phyloP scores from a whole-genome alignment of 768 basidiomycete genomes.

The Gymnopilus dilepis region DNA sequence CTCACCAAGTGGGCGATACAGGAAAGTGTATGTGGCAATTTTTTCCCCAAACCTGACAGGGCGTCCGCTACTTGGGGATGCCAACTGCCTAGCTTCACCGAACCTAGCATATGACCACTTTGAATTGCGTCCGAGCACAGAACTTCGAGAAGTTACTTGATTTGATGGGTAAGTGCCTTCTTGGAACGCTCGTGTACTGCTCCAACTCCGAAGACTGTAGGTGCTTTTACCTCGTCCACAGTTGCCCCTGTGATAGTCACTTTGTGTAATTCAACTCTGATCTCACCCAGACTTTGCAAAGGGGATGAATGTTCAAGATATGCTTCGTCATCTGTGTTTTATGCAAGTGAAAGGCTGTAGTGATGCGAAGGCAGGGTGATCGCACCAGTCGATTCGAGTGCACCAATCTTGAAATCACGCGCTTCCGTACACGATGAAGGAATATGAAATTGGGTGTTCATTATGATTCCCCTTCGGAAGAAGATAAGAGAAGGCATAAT shows the following conservation, averaged over 20 bases:
- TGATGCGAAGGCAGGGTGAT: not conserved
- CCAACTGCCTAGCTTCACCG: not conserved
- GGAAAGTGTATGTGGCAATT: constrained; percentile 27
- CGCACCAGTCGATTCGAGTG: constrained; percentile 11
- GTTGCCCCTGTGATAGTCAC: not conserved
- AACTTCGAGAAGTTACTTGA: constrained; percentile 25
- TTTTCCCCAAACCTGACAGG: too few species aligned
- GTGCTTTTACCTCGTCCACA: too few species aligned
- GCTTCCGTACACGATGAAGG: constrained; percentile 1
- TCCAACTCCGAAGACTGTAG: not conserved
- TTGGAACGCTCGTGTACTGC: constrained; percentile 32
- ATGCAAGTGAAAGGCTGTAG: not conserved
- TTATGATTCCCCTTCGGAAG: not conserved
- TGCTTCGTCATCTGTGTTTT: constrained; percentile 15
- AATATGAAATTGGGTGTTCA: not conserved
- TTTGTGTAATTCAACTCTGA: constrained; percentile 6
- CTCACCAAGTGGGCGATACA: constrained; percentile 30
- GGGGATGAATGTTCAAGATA: not conserved
- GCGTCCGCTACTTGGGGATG: too few species aligned
- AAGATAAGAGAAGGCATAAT: too few species aligned
- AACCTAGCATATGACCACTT: not conserved
- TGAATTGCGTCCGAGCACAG: too few species aligned
- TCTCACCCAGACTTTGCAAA: constrained; percentile 10
- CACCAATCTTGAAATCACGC: constrained; percentile 9
- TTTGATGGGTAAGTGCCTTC: constrained; percentile 28